Base-by-base conservation (phyloP, 1,139 yeast genomes). In the Saccharomyces pastorianus region DNA sequence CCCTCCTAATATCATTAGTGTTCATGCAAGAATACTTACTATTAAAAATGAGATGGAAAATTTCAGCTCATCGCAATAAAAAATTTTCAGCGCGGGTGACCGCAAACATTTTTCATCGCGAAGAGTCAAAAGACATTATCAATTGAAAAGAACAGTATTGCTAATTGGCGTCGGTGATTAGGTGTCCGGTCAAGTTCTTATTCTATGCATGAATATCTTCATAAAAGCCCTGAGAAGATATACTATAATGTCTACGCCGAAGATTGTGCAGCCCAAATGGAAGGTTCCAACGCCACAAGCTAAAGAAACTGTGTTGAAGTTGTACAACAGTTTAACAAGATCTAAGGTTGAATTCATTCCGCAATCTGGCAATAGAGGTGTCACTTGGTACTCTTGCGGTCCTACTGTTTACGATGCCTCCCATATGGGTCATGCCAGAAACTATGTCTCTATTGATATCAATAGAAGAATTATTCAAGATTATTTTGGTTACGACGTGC, bases 391-490 rank as follows among this genome's bases (percentile, higher is more conserved):
- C 73, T 88, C 91, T 55, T 93, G 99, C 78, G 99, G 99, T 5
- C 99, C 99, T 11, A 93, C 99, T 0, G 98, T 93, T n/a, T 93
- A 93, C 67, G 96, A 93, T 71, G 84, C 95, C 48, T 83, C 95
- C 52, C 99, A 93, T 68, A 89, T 93, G 97, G 99, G 99, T n/a
- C 99, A 95, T 72, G 99, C 99, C 23, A 78, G 99, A 71, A 93
- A 93, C 73, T 95, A 93, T 68, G 98, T 93, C 51, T 83, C 96
- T 8, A 88, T 89, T 53, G 99, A 95, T 70, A 89, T 93, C 67
- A 87, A 89, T 68, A 82, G 99, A 68, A 80, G 99, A 62, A 80
- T 95, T 51, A 70, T 93, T 61, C 88, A 84, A 69, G 90, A 91
- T 68, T 91, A 89, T 71, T 93, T 95, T 73, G 96, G 96, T 23